Percentiles rank a stretch among this genome's conserved stretches.
Evolutionary conservation across 75 land plant genomes (phyloP).

Genomic region (Cryptomeria japonica): DNA sequence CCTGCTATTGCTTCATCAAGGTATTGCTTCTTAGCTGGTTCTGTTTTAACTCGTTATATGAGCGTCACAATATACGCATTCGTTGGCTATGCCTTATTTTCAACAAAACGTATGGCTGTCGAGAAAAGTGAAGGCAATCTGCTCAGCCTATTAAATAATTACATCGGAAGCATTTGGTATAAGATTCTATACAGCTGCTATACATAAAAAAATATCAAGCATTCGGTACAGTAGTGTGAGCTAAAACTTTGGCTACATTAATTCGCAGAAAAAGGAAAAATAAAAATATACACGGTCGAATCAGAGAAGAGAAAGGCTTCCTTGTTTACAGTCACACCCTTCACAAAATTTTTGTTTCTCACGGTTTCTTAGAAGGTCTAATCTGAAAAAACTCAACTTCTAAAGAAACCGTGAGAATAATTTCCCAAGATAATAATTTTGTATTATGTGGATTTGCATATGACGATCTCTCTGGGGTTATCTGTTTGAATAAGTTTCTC

Average conservation of each 20-base stretch:
- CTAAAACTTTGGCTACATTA: not conserved
- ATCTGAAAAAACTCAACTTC: too few species aligned
- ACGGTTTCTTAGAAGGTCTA: not conserved
- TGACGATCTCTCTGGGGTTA: not conserved
- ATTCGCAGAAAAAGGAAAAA: not conserved
- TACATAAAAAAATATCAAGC: too few species aligned
- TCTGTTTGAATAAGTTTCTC: not conserved
- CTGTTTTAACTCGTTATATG: not conserved
- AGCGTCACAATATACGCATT: not conserved
- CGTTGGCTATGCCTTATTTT: not conserved
- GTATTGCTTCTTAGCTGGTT: not conserved
- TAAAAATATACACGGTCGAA: not conserved
- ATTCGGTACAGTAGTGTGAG: not conserved
- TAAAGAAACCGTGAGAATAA: too few species aligned
- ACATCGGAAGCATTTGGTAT: not conserved
- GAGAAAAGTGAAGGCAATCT: not conserved
- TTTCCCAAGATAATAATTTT: not conserved
- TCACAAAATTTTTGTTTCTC: too few species aligned
- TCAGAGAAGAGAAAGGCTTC: not conserved
- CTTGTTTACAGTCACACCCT: not conserved
- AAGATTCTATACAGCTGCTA: not conserved
- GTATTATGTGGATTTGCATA: not conserved
- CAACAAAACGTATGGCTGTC: not conserved
- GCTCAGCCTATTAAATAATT: not conserved
- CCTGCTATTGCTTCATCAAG: not conserved